These are phyloP conservation scores for Diutina mesorugosa DNA, from an alignment of 1,139 yeast species.

Conservation along the genomic window DNA sequence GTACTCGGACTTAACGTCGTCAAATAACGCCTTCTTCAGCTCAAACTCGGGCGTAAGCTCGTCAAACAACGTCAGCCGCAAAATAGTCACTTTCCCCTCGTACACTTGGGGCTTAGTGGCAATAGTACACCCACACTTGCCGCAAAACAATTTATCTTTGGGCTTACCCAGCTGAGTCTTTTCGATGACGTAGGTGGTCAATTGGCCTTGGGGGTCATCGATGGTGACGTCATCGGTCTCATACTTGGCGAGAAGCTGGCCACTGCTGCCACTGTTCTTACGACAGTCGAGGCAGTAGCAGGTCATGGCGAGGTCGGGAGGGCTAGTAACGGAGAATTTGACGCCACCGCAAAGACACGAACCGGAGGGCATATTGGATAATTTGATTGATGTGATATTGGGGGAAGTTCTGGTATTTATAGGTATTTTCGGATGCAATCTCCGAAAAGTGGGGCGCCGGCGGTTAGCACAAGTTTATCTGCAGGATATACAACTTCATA, in stretches of 20 bases:
- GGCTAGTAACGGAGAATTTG: not conserved
- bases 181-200: not conserved
- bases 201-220: not conserved
- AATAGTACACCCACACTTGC: slow-evolving; percentile 1
- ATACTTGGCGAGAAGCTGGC: not conserved
- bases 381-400: not conserved
- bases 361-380: not conserved
- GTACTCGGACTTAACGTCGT: not conserved
- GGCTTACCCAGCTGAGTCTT: not conserved
- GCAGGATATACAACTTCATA: not conserved
- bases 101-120: slow-evolving; percentile 1
- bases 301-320: not conserved
- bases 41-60: not conserved
- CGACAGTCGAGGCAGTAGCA: slow-evolving; percentile 1
- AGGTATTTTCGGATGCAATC: not conserved
- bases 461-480: too few relatives aligned
- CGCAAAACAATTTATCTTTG: not conserved
- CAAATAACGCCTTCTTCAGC: not conserved
- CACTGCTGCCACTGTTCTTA: not conserved
- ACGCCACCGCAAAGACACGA: not conserved
- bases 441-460: not conserved
- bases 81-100: not conserved
- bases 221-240: not conserved
- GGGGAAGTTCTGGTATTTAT: not conserved
- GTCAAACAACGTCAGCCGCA: not conserved